Base-by-base conservation (phyloP, 805 yeast species). In the Nakazawaea populi region DNA sequence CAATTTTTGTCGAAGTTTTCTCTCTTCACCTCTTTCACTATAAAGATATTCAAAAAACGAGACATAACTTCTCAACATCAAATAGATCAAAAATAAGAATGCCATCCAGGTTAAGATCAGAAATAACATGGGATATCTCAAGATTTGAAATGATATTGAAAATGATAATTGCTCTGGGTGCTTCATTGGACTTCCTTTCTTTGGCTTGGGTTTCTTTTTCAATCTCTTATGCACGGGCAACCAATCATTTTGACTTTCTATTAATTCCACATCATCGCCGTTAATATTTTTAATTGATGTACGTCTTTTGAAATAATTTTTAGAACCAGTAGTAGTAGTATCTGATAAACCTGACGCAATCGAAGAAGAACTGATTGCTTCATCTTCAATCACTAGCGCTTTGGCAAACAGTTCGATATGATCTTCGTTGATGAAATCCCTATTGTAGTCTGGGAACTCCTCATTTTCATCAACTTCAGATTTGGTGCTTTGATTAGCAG, bases 111-210 rank as follows among this genome's bases (percentile, higher is more conserved):
- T 34, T 2, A 76, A 55, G 1, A 82, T 77, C 14, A 77, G 65
- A 0, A 77, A 44, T 49, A 87, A 67, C 4, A 85, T 63, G 0
- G 94, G 95, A 77, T 85, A 86, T 42, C 94, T 66, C 30, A 87
- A 67, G 1, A 86, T 39, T 42, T 66, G 64, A 56, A 76, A 80
- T 0, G 80, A 27, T 11, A 37, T 32, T 5, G 53, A 51, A 39
- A 51, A 51, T 18, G 44, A 29, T 27, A 51, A 38, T 42, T 46
- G 42, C 35, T 46, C 53, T 6, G 53, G 42, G 10, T 36, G 18
- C 24, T 11, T 24, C 6, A 4, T 9, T 6, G 28, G 9, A 39
- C 30, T 24, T 7, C n/a, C 37, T 6, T n/a, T 24, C 3, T 8
- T 12, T 11, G 18, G 51, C 40, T 42, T 56, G 42, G 38, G 54